Percentiles rank a stretch among this genome's conserved stretches.
Evolutionary conservation across 352 stramenopile species (phyloP).

Genomic region (Lagenidium giganteum): DNA sequence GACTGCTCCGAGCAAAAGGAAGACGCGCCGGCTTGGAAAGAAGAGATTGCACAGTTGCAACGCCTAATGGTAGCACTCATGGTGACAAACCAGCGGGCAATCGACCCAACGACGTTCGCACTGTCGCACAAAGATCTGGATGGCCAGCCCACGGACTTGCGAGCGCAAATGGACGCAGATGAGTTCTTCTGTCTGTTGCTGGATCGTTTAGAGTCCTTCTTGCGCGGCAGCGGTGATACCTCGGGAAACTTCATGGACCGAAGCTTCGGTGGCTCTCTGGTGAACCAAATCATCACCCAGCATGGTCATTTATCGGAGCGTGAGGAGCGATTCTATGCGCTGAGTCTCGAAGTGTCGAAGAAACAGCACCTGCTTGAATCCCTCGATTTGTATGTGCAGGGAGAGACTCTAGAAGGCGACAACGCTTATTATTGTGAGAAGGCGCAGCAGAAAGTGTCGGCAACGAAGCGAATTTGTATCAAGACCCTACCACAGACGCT

Average conservation of each 20-base stretch:
- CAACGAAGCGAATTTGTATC: slow-evolving; percentile 81
- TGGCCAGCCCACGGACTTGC: slow-evolving; percentile 66
- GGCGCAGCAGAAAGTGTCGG: slow-evolving; percentile 59
- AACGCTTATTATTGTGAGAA: slow-evolving; percentile 80
- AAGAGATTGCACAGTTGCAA: slow-evolving; percentile 68
- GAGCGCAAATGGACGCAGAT: slow-evolving; percentile 78
- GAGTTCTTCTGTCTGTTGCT: slow-evolving; percentile 81
- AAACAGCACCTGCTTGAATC: slow-evolving; percentile 60
- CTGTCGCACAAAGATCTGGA: slow-evolving; percentile 68
- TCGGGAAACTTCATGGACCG: slow-evolving; percentile 30
- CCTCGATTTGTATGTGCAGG: slow-evolving; percentile 62
- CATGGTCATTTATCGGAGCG: slow-evolving; percentile 72
- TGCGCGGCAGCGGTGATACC: background rate
- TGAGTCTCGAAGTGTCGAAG: slow-evolving; percentile 78
- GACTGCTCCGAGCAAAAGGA: slow-evolving; percentile 12
- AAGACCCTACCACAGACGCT: slow-evolving; percentile 70
- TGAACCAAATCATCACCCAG: slow-evolving; percentile 82
- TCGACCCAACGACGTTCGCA: slow-evolving; percentile 63
- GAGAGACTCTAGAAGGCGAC: slow-evolving; percentile 67
- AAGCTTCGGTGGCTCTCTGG: slow-evolving; percentile 69
- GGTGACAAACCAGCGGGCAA: slow-evolving; percentile 31
- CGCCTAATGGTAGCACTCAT: slow-evolving; percentile 56
- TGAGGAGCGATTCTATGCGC: slow-evolving; percentile 80
- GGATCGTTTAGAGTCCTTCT: slow-evolving; percentile 65
- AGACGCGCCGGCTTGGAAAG: slow-evolving; percentile 25